Base-by-base conservation (phyloP, 2,329 filamentous ascomycete species). In the Fusarium domesticum region DNA sequence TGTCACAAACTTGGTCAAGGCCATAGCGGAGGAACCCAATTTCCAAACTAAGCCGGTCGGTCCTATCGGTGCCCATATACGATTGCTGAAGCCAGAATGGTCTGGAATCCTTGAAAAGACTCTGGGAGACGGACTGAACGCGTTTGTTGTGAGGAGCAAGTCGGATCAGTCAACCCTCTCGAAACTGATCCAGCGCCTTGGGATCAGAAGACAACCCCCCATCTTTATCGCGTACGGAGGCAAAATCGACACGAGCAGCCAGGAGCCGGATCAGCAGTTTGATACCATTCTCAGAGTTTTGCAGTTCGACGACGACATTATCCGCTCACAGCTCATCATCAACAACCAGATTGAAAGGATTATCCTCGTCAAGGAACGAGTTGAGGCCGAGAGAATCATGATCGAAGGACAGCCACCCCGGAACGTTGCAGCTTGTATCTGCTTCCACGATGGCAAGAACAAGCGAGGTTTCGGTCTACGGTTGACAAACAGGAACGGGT, bases 241-340 rank as follows among this genome's bases (percentile, higher is more conserved):
- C 2, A 56, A 47, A 7, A 66, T 70, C 25, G 64, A 70, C 42
- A 70, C 67, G 5, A 48, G 39, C 12, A 56, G 50, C 6, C 64
- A 88, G 45, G 90, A 97, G 62, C 93, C 93, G 2, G 84, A 88
- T 51, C 50, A 70, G 12, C 67, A 75, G 3, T 87, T 87, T 44
- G 79, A 89, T 54, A 98, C 93, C 0, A 84, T 92, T 50, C 70
- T 96, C 35, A 80, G 88, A 39, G 81, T 88, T 1, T 73, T 98
- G 40, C 84, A 89, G 66, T 87, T 97, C 50, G 87, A 93, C 48
- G 82, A 92, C 54, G 79, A 87, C 16, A 69, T 87, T 34, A 84
- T 96, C 16, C 83, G 83, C 38, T 86, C 89, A 48, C 84, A 90
- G 47, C 72, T 97, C 36, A 85, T 98, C 59, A 93, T 97, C 63